A percentile compares a stretch with the other conserved stretches of the same genome.
These are phyloP conservation scores for Alternaria rosae DNA, from an alignment of 2,329 filamentous ascomycete genomes.

Conservation along the genomic window DNA sequence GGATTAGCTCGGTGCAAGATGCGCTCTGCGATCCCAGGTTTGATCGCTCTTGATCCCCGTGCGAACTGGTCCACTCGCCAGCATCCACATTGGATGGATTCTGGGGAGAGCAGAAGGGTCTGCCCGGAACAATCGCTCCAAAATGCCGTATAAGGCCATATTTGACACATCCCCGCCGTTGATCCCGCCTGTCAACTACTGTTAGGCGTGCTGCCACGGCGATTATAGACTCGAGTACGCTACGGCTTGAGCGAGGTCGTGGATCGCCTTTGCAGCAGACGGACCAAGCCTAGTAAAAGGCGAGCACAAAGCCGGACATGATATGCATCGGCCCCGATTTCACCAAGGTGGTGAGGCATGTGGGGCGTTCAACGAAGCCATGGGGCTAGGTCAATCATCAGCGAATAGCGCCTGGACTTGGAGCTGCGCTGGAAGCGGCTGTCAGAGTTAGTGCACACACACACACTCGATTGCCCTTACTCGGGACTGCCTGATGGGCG, in stretches of 20 bases:
- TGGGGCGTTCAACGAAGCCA: conserved; percentile 26
- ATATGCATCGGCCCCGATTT: conserved; percentile 21
- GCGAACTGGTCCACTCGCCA: conserved; percentile 29
- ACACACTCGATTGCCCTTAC: conserved; percentile 33
- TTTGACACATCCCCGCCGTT: conserved; percentile 37
- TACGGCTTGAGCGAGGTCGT: conserved; percentile 17
- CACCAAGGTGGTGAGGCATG: conserved; percentile 29
- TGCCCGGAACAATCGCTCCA: conserved; percentile 25
- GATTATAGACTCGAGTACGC: conserved; percentile 18
- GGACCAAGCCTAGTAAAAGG: conserved; percentile 13
- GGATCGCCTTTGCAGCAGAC: conserved; percentile 46
- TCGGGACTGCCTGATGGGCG: conserved; percentile 31
- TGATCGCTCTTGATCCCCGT: conserved; percentile 24
- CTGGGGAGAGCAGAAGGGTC: conserved; percentile 25
- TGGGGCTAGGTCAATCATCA: conserved; percentile 14
- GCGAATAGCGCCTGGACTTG: conserved; percentile 3
- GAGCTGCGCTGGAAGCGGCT: conserved; percentile 25
- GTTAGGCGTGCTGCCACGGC: conserved; percentile 25
- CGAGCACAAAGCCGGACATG: conserved; percentile 29
- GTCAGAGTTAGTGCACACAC: conserved; percentile 27
- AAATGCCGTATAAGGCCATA: conserved; percentile 30
- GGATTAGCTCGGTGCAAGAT: conserved; percentile 30
- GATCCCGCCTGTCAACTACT: conserved; percentile 41
- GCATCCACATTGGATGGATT: conserved; percentile 19
- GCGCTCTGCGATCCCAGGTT: conserved; percentile 28